Evolutionary conservation across 441 rosid species (phyloP), one percentile per base, ranked within the genome.

Genomic region (Pelargonium exstipulatum): DNA sequence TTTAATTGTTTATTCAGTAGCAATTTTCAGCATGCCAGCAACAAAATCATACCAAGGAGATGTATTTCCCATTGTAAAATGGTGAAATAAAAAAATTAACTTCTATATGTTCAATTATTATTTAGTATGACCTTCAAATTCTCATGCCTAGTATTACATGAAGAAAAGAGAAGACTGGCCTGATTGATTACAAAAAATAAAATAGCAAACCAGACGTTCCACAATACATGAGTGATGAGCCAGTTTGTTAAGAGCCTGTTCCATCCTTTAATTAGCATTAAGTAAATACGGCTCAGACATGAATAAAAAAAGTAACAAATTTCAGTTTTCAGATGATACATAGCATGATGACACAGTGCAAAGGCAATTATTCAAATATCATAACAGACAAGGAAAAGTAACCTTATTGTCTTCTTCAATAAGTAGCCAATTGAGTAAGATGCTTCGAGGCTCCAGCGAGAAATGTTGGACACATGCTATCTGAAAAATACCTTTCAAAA

Each of bases 381-480:
- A 4, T 37, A 24, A 69, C 43, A 69, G 49, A 51, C 60, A 3
- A 62, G 16, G 0, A 66, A 62, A 71, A 69, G 62, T 70, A 76
- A 95, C 97, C 96, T 82, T 80, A 66, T 69, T 69, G 62, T 70
- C 79, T 46, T 75, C 80, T 76, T 85, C 90, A 58, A 57, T 78
- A 76, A 75, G 82, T 74, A 86, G 81, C 67, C 79, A 82, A 26
- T 69, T 80, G 29, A 88, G 85, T 74, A 95, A 32, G 80, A 81
- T 79, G 80, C 94, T 90, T 62, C 83, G 71, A 55, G 97, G 89
- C 82, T 88, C 96, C 72, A 69, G 29, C 60, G 84, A 84, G 78
- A 95, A 92, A 79, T 95, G 97, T 64, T 86, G 95, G 74, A 75
- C 83, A 76, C 97, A 95, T 42, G 97, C 96, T 73, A 90, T 83